phyloP scores from a whole-genome alignment of 2,329 filamentous ascomycete genomes.

The Fonsecaea pugnacius region DNA sequence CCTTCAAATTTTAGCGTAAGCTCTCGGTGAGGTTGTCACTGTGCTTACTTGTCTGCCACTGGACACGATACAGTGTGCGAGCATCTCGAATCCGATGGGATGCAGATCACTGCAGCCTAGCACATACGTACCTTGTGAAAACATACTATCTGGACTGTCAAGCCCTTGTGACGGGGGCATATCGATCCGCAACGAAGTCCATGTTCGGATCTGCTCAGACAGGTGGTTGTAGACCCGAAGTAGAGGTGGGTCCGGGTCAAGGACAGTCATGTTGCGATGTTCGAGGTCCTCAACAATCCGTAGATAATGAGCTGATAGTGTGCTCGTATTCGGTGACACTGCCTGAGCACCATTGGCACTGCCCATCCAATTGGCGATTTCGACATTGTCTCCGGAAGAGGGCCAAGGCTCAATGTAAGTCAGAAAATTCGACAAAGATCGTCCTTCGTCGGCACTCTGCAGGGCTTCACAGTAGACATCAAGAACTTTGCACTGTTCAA shows the following conservation, averaged over 20 bases:
- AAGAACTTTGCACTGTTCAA: constrained; percentile 5
- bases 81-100: constrained; percentile 2
- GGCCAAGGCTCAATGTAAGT: constrained; percentile 4
- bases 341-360: not conserved
- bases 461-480: not conserved
- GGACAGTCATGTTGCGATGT: not conserved
- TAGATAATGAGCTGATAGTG: not conserved
- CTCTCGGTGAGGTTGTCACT: not conserved
- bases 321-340: not conserved
- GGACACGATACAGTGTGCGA: not conserved
- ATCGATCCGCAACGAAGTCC: not conserved
- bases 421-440: not conserved
- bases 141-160: not conserved
- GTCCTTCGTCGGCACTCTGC: not conserved
- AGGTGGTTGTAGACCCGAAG: not conserved
- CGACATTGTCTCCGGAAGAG: not conserved
- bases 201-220: constrained; percentile 4
- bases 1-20: not conserved
- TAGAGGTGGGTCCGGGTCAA: not conserved
- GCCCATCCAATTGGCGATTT: not conserved
- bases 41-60: constrained; percentile 1
- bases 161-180: not conserved
- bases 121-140: not conserved
- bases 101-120: constrained; percentile 5
- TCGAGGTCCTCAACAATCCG: not conserved